These are phyloP conservation scores for Neocucurbitaria cava DNA, from an alignment of 2,329 filamentous ascomycete genomes.

Conservation along the genomic window DNA sequence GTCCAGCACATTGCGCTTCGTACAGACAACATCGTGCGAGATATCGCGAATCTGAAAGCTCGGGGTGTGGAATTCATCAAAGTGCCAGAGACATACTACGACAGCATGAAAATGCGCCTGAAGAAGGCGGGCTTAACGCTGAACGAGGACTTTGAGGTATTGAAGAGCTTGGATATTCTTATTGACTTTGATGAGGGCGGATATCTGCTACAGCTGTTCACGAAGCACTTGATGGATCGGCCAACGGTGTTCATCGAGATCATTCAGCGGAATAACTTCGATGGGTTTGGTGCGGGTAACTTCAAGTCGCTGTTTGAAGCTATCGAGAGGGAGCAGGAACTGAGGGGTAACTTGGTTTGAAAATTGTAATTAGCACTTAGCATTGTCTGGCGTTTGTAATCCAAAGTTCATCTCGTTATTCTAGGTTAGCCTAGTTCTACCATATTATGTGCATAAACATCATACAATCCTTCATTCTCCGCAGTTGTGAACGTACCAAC, in stretches of 20 bases:
- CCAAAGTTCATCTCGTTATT: background rate
- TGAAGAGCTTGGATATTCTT: constrained; percentile 81
- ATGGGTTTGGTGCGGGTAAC: constrained; percentile 92
- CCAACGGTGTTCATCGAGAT: constrained; percentile 97
- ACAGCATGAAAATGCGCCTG: constrained; percentile 74
- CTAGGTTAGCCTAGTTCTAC: background rate
- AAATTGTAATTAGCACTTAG: background rate
- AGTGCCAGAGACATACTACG: constrained; percentile 88
- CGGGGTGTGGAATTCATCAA: constrained; percentile 92
- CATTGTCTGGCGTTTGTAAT: constrained; percentile 8
- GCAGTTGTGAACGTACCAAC: too few species aligned
- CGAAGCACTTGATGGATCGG: constrained; percentile 84
- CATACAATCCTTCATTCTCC: background rate
- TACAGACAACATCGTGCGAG: constrained; percentile 78
- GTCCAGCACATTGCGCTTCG: constrained; percentile 93
- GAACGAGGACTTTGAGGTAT: constrained; percentile 78
- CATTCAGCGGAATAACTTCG: constrained; percentile 89
- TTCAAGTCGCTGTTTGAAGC: constrained; percentile 96
- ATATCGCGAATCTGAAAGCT: constrained; percentile 80
- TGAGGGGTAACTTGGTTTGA: constrained; percentile 75
- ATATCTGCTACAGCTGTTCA: constrained; percentile 73
- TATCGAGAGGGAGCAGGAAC: constrained; percentile 89
- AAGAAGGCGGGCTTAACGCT: constrained; percentile 67
- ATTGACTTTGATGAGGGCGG: constrained; percentile 95
- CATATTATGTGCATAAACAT: background rate